A percentile compares a stretch with the other conserved stretches of the same genome.
phyloP scores from a whole-genome alignment of 805 yeast genomes.

The Monosporozyma aerobia region DNA sequence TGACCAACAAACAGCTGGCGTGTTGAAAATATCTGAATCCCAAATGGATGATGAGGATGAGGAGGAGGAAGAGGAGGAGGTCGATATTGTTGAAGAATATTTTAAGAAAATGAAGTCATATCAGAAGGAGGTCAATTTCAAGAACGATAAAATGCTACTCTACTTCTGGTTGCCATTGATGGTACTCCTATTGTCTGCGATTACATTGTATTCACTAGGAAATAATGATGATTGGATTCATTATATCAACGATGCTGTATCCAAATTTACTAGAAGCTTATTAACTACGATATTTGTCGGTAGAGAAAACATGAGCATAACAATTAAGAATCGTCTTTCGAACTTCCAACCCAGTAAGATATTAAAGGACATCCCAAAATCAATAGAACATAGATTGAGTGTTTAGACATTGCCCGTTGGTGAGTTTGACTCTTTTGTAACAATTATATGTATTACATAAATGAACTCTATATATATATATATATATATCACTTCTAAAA shows the following conservation, averaged over 20 bases:
- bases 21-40: background rate
- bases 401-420: background rate
- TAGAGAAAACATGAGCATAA: constrained; percentile 39
- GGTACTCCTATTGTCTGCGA: constrained; percentile 42
- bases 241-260: constrained; percentile 24
- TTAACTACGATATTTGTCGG: constrained; percentile 45
- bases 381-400: background rate
- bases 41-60: constrained; percentile 17
- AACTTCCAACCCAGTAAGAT: constrained; percentile 20
- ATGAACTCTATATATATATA: too few species aligned
- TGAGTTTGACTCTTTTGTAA: background rate
- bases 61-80: constrained; percentile 14
- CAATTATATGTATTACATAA: background rate
- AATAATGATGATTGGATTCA: constrained; percentile 27
- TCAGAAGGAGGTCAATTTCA: constrained; percentile 33
- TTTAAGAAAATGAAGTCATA: constrained; percentile 6
- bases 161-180: constrained; percentile 89
- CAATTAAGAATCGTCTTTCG: constrained; percentile 29
- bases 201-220: constrained; percentile 33
- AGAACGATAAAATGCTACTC: constrained; percentile 73
- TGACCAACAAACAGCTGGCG: background rate
- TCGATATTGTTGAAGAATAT: background rate
- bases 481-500: background rate
- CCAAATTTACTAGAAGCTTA: constrained; percentile 34
- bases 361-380: constrained; percentile 5